phyloP scores from a whole-genome alignment of 768 basidiomycete genomes.

The Mycena metata region DNA sequence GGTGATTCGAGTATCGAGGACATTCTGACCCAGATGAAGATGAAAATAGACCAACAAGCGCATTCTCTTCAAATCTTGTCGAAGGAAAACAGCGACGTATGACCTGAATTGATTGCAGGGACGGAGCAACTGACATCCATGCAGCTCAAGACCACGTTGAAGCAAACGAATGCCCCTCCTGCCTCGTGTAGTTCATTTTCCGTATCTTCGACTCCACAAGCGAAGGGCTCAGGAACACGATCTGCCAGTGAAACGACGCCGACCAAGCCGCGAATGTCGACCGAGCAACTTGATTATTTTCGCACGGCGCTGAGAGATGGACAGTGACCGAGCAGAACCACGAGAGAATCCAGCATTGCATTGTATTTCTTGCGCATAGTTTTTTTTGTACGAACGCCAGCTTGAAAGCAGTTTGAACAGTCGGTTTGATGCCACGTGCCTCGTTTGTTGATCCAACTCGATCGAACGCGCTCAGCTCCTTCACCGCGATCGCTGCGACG shows the following conservation, averaged over 20 bases:
- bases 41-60: conserved; percentile 64
- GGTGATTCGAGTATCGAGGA: conserved; percentile 45
- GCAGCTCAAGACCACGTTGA: conserved; percentile 48
- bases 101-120: conserved; percentile 28
- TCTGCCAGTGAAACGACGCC: conserved; percentile 28
- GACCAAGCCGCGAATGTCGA: conserved; percentile 23
- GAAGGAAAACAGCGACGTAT: conserved; percentile 64
- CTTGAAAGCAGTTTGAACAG: too few relatives aligned
- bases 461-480: neutral
- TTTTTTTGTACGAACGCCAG: conserved; percentile 11
- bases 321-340: conserved; percentile 17
- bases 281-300: conserved; percentile 29
- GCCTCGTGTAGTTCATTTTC: conserved; percentile 37
- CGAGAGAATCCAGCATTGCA: neutral
- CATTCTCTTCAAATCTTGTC: conserved; percentile 56
- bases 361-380: conserved; percentile 29
- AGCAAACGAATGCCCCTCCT: conserved; percentile 24
- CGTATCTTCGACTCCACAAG: conserved; percentile 33
- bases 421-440: too few relatives aligned
- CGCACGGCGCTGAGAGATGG: conserved; percentile 24
- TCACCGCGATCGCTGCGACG: conserved; percentile 23
- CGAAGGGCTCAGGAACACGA: conserved; percentile 14
- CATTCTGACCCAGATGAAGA: conserved; percentile 61
- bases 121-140: conserved; percentile 12
- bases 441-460: neutral